Evolutionary conservation across 805 yeast genomes (phyloP), one percentile per base, ranked within the genome.

Genomic region (Suhomyces emberorum): DNA sequence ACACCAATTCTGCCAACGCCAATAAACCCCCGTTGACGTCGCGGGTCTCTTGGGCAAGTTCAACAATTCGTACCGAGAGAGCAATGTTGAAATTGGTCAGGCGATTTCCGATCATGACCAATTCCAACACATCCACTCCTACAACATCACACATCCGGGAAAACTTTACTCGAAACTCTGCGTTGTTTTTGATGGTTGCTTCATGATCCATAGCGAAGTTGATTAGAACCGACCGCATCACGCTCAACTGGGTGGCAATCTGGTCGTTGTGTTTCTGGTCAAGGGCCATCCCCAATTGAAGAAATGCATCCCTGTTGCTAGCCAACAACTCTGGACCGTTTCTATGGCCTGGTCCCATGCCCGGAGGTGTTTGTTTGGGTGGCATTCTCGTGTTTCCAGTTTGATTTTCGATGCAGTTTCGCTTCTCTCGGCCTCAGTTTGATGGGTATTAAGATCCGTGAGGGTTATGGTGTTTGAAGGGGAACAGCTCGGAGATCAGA

Each of bases 21-120:
- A 88, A 74, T 10, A 88, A 65, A 0, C 97, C 97, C 11, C 97
- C 97, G 53, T 87, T 89, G 41, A 80, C 63, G 38, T 74, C 80
- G 44, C 81, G 63, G 2, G 91, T 83, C 16, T 70, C 67, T 36
- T 81, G 77, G 51, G 95, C 85, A 3, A 81, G 66, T 49, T 88
- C 95, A 10, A 88, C 81, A 11, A 88, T 66, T 38, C 81, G 75
- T 10, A 87, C 83, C 3, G 87, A 78, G 14, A 91, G 59, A 26
- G 83, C 88, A 41, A 79, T 76, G 43, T 72, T 71, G 47, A 74
- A 82, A 48, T 83, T 88, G 5, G 65, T 67, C 53, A 15, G 64
- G 51, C 57, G 18, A 29, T 31, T 35, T 3, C 30, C 12, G 9
- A 27, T 19, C 40, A 44, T 44, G 4, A 59, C 44, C 35, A 52